Evolutionary conservation across 306 rosid species (phyloP).

Genomic region (Fragaria ananassa): DNA sequence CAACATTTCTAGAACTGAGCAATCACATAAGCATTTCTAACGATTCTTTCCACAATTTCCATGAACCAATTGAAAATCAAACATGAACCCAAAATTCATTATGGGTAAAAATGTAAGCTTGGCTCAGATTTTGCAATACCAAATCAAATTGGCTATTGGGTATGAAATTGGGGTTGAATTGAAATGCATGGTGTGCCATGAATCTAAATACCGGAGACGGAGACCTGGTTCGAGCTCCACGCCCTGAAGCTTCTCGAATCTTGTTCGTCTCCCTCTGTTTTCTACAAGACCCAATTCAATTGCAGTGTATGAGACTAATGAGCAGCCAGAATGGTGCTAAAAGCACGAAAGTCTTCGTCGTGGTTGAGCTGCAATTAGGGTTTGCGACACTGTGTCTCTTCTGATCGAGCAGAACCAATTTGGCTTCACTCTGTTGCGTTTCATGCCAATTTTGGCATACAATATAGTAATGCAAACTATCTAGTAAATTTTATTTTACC

Average conservation of each 20-base stretch:
- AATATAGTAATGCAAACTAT: not conserved
- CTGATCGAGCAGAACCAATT: slow-evolving; percentile 4
- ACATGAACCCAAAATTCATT: not conserved
- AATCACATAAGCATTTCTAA: not conserved
- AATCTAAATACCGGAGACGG: slow-evolving; percentile 5
- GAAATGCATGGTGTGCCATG: not conserved
- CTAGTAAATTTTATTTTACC: not conserved
- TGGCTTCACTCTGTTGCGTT: not conserved
- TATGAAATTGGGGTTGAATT: not conserved
- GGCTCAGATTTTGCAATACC: not conserved
- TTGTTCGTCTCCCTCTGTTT: not conserved
- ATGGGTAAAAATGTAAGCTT: slow-evolving; percentile 1
- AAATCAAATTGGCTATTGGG: not conserved
- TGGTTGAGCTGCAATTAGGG: not conserved
- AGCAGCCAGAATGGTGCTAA: not conserved
- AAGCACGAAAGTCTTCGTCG: not conserved
- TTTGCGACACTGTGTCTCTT: not conserved
- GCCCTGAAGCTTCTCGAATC: slow-evolving; percentile 13
- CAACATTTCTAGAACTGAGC: too few relatives aligned
- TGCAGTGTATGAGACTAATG: not conserved
- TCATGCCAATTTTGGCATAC: not conserved
- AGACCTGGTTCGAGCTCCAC: not conserved
- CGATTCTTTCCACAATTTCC: not conserved
- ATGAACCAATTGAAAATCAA: not conserved
- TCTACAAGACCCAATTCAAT: not conserved